Evolutionary conservation across 352 stramenopile genomes (phyloP).

Genomic region (Phytopythium ostracodes): DNA sequence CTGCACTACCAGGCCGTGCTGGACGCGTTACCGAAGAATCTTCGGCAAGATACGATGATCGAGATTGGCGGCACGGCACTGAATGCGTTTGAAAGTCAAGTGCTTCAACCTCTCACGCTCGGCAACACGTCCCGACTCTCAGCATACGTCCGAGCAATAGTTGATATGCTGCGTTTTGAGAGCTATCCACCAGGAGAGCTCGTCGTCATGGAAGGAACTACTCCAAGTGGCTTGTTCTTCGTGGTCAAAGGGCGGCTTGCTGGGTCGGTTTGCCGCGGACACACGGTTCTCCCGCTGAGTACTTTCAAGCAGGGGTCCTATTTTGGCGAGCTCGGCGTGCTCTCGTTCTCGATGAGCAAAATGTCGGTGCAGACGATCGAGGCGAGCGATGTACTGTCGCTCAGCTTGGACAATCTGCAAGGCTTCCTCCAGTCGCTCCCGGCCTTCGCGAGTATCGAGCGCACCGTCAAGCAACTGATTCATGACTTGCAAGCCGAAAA

Average conservation of each 20-base stretch:
- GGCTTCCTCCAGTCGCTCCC: constrained; percentile 13
- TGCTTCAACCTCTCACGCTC: constrained; percentile 22
- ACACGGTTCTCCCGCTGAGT: constrained; percentile 4
- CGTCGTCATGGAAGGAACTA: constrained; percentile 41
- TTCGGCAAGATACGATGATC: constrained; percentile 38
- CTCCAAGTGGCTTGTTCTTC: constrained; percentile 50
- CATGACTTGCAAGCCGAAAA: constrained; percentile 9
- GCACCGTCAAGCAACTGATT: constrained; percentile 10
- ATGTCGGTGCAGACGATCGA: constrained; percentile 40
- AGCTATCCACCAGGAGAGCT: constrained; percentile 43
- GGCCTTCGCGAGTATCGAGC: constrained; percentile 15
- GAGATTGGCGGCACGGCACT: constrained; percentile 41
- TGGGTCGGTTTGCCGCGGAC: constrained; percentile 13
- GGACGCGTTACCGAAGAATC: constrained; percentile 33
- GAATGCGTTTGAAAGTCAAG: constrained; percentile 20
- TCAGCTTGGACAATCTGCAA: constrained; percentile 21
- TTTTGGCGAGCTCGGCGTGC: constrained; percentile 46
- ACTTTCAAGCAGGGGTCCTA: constrained; percentile 25
- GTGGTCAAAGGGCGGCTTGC: constrained; percentile 43
- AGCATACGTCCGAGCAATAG: constrained; percentile 8
- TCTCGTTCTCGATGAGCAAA: constrained; percentile 36
- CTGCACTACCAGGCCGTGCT: constrained; percentile 57
- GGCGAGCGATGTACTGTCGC: constrained; percentile 48
- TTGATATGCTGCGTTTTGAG: constrained; percentile 38
- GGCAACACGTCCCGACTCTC: constrained; percentile 11